Base-by-base conservation (phyloP, 208 protist species). In the Acanthamoeba lenticulata region DNA sequence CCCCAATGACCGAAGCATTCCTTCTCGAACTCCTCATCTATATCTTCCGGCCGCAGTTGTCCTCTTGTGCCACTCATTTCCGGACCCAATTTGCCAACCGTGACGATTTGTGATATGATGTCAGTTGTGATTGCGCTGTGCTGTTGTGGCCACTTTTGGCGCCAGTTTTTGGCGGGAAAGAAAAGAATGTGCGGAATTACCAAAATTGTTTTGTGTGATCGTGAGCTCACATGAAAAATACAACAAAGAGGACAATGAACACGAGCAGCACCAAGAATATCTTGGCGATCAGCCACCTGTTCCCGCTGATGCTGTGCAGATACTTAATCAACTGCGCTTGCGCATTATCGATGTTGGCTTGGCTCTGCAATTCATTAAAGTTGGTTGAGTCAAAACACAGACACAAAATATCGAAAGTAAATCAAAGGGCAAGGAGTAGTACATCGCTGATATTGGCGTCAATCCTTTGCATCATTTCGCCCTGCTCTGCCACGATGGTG, bases 401-500 rank as follows among this genome's bases (percentile, higher is more conserved):
- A 60, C 19, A 60, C 21, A 15, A 0, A 1, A 60, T 6, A 57
- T 57, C 1, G n/a, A 0, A 29, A 29, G 11, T 15, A 29, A 60
- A 15, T 19, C 9, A 52, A 15, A 52, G 45, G 15, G 45, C 5
- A 15, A 52, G 45, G 15, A 15, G 15, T 5, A 52, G 45, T n/a
- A 42, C 65, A 21, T 74, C 42, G 24, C 24, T 38, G 38, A 86
- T 86, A 38, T 86, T 86, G 15, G 36, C 77, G 77, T 86, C 77
- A 24, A 86, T 86, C 27, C 77, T 86, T n/a, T 86, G 77, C 77
- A 86, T 86, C 77, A 86, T 86, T n/a, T 86, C 77, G 38, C 77
- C 77, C 45, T 86, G 77, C 7, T 86, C 77, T 21, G 77, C 77
- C 36, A 86, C 77, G 77, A 86, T 86, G 77, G 38, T 86, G 42